Conservation (phyloP, 306 rosid genomes). For the Leucaena leucocephala region DNA sequence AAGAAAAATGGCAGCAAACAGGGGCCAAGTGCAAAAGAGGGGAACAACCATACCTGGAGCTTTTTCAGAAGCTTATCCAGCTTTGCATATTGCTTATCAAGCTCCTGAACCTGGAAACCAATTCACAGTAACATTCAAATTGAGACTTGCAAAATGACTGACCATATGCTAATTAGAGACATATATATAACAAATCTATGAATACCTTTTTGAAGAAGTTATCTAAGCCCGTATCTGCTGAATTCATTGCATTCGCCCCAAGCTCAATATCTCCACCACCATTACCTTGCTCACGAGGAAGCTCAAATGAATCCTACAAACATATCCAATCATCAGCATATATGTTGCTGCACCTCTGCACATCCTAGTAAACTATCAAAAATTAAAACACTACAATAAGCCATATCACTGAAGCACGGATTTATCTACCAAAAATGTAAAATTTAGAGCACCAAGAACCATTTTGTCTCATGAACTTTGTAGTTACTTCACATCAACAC, state of each 20-base stretch:
- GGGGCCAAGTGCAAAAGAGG: slow-evolving; percentile 11
- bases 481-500: slow-evolving; percentile 4
- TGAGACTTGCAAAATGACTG: slow-evolving; percentile 5
- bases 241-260: slow-evolving; percentile 58
- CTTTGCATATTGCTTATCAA: slow-evolving; percentile 83
- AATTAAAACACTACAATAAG: slow-evolving; percentile 8
- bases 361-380: slow-evolving; percentile 1
- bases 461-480: slow-evolving; percentile 2
- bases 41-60: slow-evolving; percentile 67
- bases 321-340: slow-evolving; percentile 32
- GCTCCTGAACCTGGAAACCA: slow-evolving; percentile 72
- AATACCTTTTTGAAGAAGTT: slow-evolving; percentile 81
- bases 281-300: slow-evolving; percentile 69
- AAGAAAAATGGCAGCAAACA: slow-evolving; percentile 14
- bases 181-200: background rate
- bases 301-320: slow-evolving; percentile 84
- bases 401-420: slow-evolving; percentile 13
- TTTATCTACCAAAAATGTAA: slow-evolving; percentile 12
- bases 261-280: slow-evolving; percentile 75
- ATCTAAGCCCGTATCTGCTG: slow-evolving; percentile 77
- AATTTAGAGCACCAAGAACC: slow-evolving; percentile 21
- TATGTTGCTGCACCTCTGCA: slow-evolving; percentile 20
- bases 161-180: slow-evolving; percentile 7
- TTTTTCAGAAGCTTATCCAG: slow-evolving; percentile 71
- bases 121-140: slow-evolving; percentile 3